Percentiles rank a stretch among this genome's conserved stretches.
phyloP scores from a whole-genome alignment of 1,284 basidiomycete species.

The Trametes hirsuta region DNA sequence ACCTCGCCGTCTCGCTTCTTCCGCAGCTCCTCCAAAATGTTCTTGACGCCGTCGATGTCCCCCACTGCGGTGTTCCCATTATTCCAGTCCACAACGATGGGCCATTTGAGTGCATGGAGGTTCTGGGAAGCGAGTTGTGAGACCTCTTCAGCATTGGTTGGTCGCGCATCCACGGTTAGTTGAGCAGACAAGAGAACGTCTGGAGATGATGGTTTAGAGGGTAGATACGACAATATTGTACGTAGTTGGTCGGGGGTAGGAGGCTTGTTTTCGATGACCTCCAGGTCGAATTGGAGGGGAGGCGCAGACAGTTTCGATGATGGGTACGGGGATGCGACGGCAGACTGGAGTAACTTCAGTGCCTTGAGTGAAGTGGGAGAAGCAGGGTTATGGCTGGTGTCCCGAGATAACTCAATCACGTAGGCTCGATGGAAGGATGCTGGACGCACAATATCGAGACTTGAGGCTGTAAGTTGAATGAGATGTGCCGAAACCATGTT shows the following conservation, averaged over 20 bases:
- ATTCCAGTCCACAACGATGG: constrained; percentile 79
- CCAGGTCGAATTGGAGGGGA: constrained; percentile 70
- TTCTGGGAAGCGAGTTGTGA: constrained; percentile 54
- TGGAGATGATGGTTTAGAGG: constrained; percentile 33
- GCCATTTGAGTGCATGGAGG: constrained; percentile 62
- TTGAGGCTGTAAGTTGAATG: constrained; percentile 48
- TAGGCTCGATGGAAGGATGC: background rate
- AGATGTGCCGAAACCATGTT: background rate
- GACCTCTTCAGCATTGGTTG: constrained; percentile 49
- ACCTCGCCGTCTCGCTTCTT: constrained; percentile 64
- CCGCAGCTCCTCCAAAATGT: constrained; percentile 63
- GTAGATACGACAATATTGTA: constrained; percentile 66
- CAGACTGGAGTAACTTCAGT: constrained; percentile 57
- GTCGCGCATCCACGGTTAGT: constrained; percentile 48
- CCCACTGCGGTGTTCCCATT: constrained; percentile 67
- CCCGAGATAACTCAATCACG: background rate
- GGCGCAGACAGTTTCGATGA: constrained; percentile 44
- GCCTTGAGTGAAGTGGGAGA: constrained; percentile 67
- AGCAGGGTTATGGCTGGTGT: constrained; percentile 60
- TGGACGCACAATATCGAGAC: constrained; percentile 65
- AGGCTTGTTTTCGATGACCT: constrained; percentile 63
- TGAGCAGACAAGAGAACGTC: constrained; percentile 58
- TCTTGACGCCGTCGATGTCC: constrained; percentile 65
- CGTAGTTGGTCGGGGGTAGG: constrained; percentile 70
- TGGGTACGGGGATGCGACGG: constrained; percentile 64